These are phyloP conservation scores for Ophiostoma novo-ulmi DNA, from an alignment of 2,329 filamentous ascomycete species.

Conservation along the genomic window DNA sequence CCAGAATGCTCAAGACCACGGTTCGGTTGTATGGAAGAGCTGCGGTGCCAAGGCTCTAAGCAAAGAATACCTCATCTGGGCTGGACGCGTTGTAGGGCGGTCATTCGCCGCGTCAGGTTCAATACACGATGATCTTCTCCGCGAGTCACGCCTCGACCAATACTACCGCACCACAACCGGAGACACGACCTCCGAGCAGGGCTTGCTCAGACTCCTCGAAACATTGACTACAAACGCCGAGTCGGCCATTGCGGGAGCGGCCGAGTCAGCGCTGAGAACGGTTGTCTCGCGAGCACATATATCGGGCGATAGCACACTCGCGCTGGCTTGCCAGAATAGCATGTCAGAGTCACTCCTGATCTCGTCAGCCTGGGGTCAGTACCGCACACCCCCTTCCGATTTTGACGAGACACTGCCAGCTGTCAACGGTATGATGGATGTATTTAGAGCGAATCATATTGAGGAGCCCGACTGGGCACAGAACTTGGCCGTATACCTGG, in stretches of 20 bases:
- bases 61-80: constrained; percentile 73
- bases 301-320: constrained; percentile 44
- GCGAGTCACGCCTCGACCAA: constrained; percentile 53
- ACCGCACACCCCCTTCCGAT: constrained; percentile 53
- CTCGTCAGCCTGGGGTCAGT: constrained; percentile 54
- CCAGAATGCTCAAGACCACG: constrained; percentile 55
- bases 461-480: constrained; percentile 54
- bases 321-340: constrained; percentile 47
- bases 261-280: constrained; percentile 55
- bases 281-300: constrained; percentile 51
- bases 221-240: constrained; percentile 56
- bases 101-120: constrained; percentile 73
- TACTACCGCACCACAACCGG: constrained; percentile 41
- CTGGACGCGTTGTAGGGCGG: constrained; percentile 75
- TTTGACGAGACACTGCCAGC: constrained; percentile 28
- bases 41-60: constrained; percentile 61
- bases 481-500: constrained; percentile 57
- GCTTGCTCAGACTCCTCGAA: constrained; percentile 57
- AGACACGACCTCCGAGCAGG: constrained; percentile 56
- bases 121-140: constrained; percentile 55
- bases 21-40: constrained; percentile 69
- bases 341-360: constrained; percentile 48
- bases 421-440: constrained; percentile 30
- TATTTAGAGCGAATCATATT: constrained; percentile 40
- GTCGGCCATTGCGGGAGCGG: constrained; percentile 52